phyloP scores from a whole-genome alignment of 169 alveolate species.

The Plasmodium inui region DNA sequence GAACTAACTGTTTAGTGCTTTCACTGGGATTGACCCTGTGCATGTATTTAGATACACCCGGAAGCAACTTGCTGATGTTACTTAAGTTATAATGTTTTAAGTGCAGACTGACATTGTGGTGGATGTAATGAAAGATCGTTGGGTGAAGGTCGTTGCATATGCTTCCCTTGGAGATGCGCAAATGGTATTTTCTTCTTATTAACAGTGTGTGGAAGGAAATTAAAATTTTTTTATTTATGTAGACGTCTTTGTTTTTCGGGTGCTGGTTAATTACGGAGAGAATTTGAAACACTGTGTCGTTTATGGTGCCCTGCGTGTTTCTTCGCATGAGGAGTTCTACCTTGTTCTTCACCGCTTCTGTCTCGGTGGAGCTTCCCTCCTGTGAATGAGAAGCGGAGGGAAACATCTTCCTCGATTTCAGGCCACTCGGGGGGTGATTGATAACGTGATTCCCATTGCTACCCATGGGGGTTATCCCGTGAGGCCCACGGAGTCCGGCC shows the following conservation, averaged over 20 bases:
- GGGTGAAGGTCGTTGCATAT: conserved; percentile 25
- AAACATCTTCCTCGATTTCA: not conserved
- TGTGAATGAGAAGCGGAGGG: not conserved
- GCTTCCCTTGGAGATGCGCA: conserved; percentile 3
- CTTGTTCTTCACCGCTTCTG: not conserved
- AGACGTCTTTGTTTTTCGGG: conserved; percentile 24
- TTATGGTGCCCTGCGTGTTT: not conserved
- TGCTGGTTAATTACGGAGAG: not conserved
- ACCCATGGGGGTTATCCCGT: not conserved
- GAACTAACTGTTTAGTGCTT: conserved; percentile 15
- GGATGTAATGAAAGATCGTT: conserved; percentile 46
- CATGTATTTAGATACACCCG: conserved; percentile 16
- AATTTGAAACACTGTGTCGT: not conserved
- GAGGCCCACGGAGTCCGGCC: not conserved
- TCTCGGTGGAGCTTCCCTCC: not conserved
- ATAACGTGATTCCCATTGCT: not conserved
- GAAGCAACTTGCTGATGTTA: conserved; percentile 19
- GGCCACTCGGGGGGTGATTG: not conserved
- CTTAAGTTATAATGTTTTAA: conserved; percentile 20
- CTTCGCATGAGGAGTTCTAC: conserved; percentile 3
- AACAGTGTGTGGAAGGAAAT: conserved; percentile 26
- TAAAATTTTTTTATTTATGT: conserved; percentile 19
- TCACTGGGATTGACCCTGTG: conserved; percentile 19
- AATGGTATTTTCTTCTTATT: conserved; percentile 24
- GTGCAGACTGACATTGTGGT: conserved; percentile 20